Percentiles rank a stretch among this genome's conserved stretches.
Conservation (phyloP, 225 moss, liverwort and hornwort genomes). For the Takakia lepidozioides region DNA sequence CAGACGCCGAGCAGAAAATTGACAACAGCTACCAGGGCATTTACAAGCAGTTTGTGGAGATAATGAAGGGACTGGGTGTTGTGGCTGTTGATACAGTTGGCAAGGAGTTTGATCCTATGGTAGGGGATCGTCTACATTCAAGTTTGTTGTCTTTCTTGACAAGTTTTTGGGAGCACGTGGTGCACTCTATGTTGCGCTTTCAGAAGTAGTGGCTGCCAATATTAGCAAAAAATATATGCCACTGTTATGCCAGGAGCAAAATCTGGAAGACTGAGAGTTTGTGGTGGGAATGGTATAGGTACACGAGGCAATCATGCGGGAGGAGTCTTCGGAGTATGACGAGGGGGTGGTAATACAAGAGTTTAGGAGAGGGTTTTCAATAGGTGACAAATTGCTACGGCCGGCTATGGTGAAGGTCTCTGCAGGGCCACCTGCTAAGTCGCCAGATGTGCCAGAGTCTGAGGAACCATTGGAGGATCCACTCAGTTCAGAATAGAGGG, state of each 20-base stretch:
- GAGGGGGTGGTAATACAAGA: slow-evolving; percentile 80
- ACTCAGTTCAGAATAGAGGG: slow-evolving; percentile 37
- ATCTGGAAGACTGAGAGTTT: too few species aligned
- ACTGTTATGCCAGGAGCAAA: too few species aligned
- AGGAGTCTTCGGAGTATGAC: slow-evolving; percentile 71
- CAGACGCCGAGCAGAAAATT: slow-evolving; percentile 84
- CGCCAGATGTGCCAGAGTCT: slow-evolving; percentile 17
- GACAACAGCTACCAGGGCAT: slow-evolving; percentile 95
- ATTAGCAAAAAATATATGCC: slow-evolving; percentile 9
- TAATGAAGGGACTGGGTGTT: slow-evolving; percentile 92
- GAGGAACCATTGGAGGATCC: slow-evolving; percentile 32
- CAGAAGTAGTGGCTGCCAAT: too few species aligned
- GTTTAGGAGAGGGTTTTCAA: slow-evolving; percentile 79
- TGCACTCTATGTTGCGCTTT: too few species aligned
- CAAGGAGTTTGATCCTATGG: slow-evolving; percentile 81
- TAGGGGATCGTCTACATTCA: too few species aligned
- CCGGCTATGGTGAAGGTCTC: slow-evolving; percentile 99
- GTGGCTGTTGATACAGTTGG: slow-evolving; percentile 92
- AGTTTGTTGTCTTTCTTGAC: slow-evolving; percentile 6
- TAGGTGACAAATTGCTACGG: slow-evolving; percentile 77
- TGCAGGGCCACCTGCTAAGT: slow-evolving; percentile 66
- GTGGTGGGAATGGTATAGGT: slow-evolving; percentile 28
- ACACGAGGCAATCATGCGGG: slow-evolving; percentile 98
- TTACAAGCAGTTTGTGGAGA: slow-evolving; percentile 98
- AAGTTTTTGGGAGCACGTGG: too few species aligned